Base-by-base conservation (phyloP, 345 rosid species). In the Salix suchowensis region DNA sequence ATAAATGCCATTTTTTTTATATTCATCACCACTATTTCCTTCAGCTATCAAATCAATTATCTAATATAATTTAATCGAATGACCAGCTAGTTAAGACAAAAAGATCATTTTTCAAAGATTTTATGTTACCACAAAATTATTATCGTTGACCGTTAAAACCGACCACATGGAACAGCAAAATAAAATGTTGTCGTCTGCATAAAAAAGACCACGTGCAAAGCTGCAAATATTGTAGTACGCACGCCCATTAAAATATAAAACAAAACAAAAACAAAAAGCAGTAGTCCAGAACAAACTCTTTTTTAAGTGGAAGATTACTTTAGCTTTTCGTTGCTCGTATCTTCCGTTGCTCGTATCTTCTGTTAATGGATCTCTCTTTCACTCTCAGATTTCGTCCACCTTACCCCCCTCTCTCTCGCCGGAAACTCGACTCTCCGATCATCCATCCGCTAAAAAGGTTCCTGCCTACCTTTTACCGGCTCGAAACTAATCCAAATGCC, bases 341-440 rank as follows among this genome's bases (percentile, higher is more conserved):
- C 60, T 8, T 54, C 24, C 21, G 10, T 28, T 7, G 21, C 21
- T 54, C 11, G 60, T 54, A 2, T 19, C 60, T 8, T 54, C 24
- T 54, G 10, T 28, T 7, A 2, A 87, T 87, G 90, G 82, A 76
- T 77, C 72, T 74, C n/a, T 28, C 87, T 44, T 71, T 65, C 39
- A 69, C 77, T 24, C 80, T 65, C 26, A 46, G 76, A 48, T 71
- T 60, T 72, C 83, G 76, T 44, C 62, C 62, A 3, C 40, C 84
- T 24, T 42, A 6, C 24, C 62, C 78, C 55, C 2, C 73, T 26
- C 42, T 80, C 4, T 66, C 74, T 70, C 36, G 55, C 78, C 80
- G 72, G 74, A 76, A 69, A 73, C 44, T 32, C 6, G n/a, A 66
- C 24, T 60, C 71, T 68, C 77, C 67, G 54, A n/a, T 52, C 72